Conservation (phyloP, 805 yeast genomes). For the Pichia exigua region DNA sequence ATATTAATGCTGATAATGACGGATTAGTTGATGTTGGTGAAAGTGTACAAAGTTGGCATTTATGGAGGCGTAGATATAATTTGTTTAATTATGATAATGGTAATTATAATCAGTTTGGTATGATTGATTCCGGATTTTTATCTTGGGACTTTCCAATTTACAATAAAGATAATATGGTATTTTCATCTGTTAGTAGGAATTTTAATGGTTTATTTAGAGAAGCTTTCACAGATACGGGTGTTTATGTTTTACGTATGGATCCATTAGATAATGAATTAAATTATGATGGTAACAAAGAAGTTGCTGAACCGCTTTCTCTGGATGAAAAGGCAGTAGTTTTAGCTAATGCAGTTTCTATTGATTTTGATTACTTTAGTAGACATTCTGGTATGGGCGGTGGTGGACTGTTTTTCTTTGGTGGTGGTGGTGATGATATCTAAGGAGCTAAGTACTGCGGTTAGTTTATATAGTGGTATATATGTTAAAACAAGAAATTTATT, state of each 20-base stretch:
- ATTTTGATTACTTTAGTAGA: conserved; percentile 94
- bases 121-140: conserved; percentile 78
- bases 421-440: conserved; percentile 5
- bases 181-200: conserved; percentile 80
- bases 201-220: conserved; percentile 96
- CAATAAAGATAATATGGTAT: conserved; percentile 48
- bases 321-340: conserved; percentile 82
- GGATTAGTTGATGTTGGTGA: conserved; percentile 60
- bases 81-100: conserved; percentile 44
- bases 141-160: conserved; percentile 78
- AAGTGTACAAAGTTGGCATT: conserved; percentile 87
- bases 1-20: conserved; percentile 29
- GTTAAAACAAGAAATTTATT: too few relatives aligned
- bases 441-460: too few relatives aligned
- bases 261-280: conserved; percentile 55
- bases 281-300: conserved; percentile 34
- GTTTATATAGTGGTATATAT: too few relatives aligned
- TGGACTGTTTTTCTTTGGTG: conserved; percentile 28
- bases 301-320: conserved; percentile 39
- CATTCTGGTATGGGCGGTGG: conserved; percentile 60
- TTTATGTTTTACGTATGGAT: conserved; percentile 75
- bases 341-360: conserved; percentile 86
- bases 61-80: conserved; percentile 86
- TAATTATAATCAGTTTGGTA: conserved; percentile 71
- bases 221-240: conserved; percentile 90